phyloP scores from a whole-genome alignment of 352 stramenopile species.

The Peronosclerospora sorghi region DNA sequence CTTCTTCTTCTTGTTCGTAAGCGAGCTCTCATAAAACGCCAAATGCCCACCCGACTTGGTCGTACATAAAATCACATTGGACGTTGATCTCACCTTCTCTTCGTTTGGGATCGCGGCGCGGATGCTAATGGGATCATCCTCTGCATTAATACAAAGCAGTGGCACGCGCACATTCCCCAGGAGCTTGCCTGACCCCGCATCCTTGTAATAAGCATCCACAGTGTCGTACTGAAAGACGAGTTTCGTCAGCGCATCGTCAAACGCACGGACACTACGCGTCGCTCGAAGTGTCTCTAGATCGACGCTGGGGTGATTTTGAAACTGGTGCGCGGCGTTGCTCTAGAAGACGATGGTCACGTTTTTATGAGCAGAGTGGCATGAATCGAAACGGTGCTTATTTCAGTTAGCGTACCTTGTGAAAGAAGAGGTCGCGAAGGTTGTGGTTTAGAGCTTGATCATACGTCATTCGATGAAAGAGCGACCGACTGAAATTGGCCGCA shows the following conservation, averaged over 20 bases:
- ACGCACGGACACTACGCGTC: constrained; percentile 34
- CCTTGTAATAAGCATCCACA: constrained; percentile 48
- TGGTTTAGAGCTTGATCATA: constrained; percentile 49
- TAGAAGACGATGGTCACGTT: background rate
- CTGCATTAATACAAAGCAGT: constrained; percentile 50
- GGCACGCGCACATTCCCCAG: constrained; percentile 31
- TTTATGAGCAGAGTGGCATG: no score
- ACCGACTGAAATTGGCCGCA: constrained; percentile 33
- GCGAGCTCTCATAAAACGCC: constrained; percentile 45
- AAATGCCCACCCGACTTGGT: constrained; percentile 60
- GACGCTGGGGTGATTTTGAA: constrained; percentile 26
- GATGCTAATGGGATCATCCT: constrained; percentile 54
- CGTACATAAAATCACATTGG: constrained; percentile 50
- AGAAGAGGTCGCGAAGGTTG: constrained; percentile 58
- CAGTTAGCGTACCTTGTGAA: constrained; percentile 24
- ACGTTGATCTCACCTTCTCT: constrained; percentile 29
- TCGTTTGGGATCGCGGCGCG: constrained; percentile 21
- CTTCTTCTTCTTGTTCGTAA: no score
- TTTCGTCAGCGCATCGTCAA: constrained; percentile 56
- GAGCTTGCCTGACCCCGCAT: constrained; percentile 32
- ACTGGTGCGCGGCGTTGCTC: constrained; percentile 33
- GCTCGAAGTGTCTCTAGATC: constrained; percentile 30
- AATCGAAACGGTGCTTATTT: background rate
- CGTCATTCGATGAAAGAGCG: constrained; percentile 42
- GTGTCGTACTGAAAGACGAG: constrained; percentile 44